Evolutionary conservation across 2,329 filamentous ascomycete genomes (phyloP), one percentile per base, ranked within the genome.

Genomic region (Verticillium longisporum): DNA sequence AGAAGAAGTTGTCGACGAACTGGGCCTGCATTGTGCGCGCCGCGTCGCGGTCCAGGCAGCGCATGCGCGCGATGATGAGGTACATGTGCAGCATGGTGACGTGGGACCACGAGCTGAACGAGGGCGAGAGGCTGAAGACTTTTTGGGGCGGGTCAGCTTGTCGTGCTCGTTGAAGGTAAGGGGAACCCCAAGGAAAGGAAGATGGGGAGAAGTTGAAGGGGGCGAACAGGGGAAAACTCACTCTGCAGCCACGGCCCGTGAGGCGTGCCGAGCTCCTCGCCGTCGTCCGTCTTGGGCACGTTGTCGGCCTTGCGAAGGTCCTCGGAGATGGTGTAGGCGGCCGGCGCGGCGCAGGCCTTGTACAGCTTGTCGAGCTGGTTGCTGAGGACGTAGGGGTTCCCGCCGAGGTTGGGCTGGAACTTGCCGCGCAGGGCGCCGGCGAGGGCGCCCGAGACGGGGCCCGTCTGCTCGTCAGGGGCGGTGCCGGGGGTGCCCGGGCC

Each of bases 71-170:
- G 60, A 91, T 90, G 62, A 98, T 77, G 62, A 97, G 84, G 80
- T 97, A 98, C 83, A 99, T 90, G 80, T 99, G 94, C 62, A 99
- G 83, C 82, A 97, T 96, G 38, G 93, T 95, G 55, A 98, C 88
- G 75, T 98, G 93, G 21, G 92, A 91, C 95, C 95, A 99, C 61
- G 91, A 94, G 72, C 88, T 93, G 75, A 99, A 99, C 0, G 92
- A 98, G 1, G 92, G 91, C 36, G 84, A 82, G 18, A 99, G 85
- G 32, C 85, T 85, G 65, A 97, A 85, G 58, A 88, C 91, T 96
- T 69, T 14, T 53, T 37, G 61, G 58, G 10, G 6, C 59, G 10
- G 36, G 13, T 14, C 31, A 21, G 13, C 31, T 41, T 21, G 10
- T 13, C 21, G 32, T 38, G 13, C 26, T 26, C 26, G 26, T 26